Base-by-base conservation (phyloP, 2,329 filamentous ascomycete genomes). In the Elsinoe necatrix region DNA sequence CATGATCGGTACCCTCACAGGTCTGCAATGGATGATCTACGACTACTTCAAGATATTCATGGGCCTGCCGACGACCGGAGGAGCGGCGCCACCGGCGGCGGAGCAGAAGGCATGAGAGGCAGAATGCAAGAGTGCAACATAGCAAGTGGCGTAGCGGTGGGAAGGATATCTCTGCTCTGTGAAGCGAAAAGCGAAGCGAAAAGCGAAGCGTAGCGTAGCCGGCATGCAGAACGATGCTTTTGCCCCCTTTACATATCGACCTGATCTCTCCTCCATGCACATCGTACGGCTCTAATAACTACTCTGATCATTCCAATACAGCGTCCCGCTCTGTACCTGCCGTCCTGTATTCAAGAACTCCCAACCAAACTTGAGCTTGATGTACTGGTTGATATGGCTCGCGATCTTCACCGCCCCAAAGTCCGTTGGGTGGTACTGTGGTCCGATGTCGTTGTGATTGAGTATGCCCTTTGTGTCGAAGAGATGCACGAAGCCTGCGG, bases 11-110 rank as follows among this genome's bases (percentile, higher is more conserved):
- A 78, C 75, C 0, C 64, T 78, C 63, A 95, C 88, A 18, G 89
- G 87, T 58, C 75, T 95, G 60, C 90, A 95, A 75, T 95, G 88
- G 88, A 90, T 92, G 86, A 91, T 91, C 57, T 77, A 77, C 63
- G 74, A 77, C 60, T 75, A 73, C 1, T 77, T 77, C 69, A 78
- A 77, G 70, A 75, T 78, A 59, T 76, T 74, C 66, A 71, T 78
- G 59, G 76, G 76, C 39, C 73, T 95, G 55, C 89, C 89, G 1
- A 93, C 89, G 3, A 95, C 89, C 0, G 89, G 88, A 59, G 86
- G 87, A 42, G 73, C 77, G 7, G 73, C 77, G 23, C 75, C 80
- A 1, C 71, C 77, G 55, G 75, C 77, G 55, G 75, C 82, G 69
- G 74, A 77, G 70, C 72, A 78, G 66, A 63, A 66, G 62, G 57